Base-by-base conservation (phyloP, 306 rosid species). In the Cucurbita ficifolia region DNA sequence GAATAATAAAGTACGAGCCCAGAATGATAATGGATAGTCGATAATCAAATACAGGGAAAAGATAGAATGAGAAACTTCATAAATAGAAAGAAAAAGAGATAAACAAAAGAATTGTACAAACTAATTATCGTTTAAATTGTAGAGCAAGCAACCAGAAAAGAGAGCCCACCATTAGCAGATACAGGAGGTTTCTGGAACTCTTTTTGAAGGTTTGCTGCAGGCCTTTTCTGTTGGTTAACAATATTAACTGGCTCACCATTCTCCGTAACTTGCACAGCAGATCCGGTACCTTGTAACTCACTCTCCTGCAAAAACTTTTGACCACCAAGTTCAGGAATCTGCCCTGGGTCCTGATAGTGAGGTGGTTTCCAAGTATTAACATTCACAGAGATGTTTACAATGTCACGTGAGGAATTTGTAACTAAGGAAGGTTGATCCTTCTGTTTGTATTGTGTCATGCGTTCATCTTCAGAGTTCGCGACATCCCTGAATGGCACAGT, bases 331-430 rank as follows among this genome's bases (percentile, higher is more conserved):
- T 82, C 83, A 24, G 77, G 75, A 78, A 83, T 74, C 80, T 82
- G 91, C 80, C 87, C 80, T 33, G 84, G 75, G 65, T 81, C 96
- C 86, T 86, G 84, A 78, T 82, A 87, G 35, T 81, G 83, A 57
- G 79, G 82, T 14, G 89, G 88, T 76, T 94, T 91, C 95, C 96
- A 87, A 40, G 88, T 76, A 83, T 86, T 89, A 74, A 82, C 87
- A 84, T 85, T 86, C 75, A 79, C 85, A 61, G 96, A 87, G 74
- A 81, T 75, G 75, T 86, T 90, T 60, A 87, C 84, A 73, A 83
- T 76, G 81, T 87, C 89, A 55, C 81, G 88, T 16, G 92, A 82
- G 76, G 89, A 35, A 70, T 81, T 83, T 40, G 78, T 76, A 73
- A 84, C 82, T 22, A 83, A 77, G 51, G 79, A 43, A 72, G 76